Percentiles rank a stretch among this genome's conserved stretches.
Evolutionary conservation across 1,284 basidiomycete genomes (phyloP).

Genomic region (Leccinum subrobustum): DNA sequence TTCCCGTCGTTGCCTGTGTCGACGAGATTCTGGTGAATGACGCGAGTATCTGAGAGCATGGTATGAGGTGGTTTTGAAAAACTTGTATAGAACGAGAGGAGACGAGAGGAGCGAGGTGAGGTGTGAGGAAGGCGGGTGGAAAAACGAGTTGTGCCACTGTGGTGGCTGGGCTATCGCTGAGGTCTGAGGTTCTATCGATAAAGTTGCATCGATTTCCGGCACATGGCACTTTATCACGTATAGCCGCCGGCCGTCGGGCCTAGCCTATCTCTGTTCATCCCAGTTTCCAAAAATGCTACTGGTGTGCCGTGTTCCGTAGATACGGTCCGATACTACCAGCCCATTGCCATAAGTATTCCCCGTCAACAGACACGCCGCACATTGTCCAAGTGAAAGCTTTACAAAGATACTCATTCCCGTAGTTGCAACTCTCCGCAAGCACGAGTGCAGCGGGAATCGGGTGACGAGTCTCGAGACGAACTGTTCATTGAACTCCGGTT

Average conservation of each 20-base stretch:
- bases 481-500: neutral
- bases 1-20: slow-evolving; percentile 26
- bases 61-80: neutral
- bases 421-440: neutral
- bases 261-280: neutral
- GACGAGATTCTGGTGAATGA: slow-evolving; percentile 31
- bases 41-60: slow-evolving; percentile 16
- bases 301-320: neutral
- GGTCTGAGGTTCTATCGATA: neutral
- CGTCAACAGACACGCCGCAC: neutral
- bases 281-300: neutral
- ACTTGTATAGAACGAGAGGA: neutral
- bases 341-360: too few relatives aligned
- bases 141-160: slow-evolving; percentile 4
- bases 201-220: neutral
- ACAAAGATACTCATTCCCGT: too few relatives aligned
- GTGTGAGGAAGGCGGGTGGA: slow-evolving; percentile 9
- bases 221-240: neutral
- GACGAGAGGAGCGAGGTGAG: neutral
- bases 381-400: neutral
- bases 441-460: too few relatives aligned
- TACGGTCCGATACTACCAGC: neutral
- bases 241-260: neutral
- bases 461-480: too few relatives aligned
- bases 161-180: neutral